Evolutionary conservation across 192 early-diverging fungal genomes (phyloP), one percentile per base, ranked within the genome.

Genomic region (Coemansia sp.): DNA sequence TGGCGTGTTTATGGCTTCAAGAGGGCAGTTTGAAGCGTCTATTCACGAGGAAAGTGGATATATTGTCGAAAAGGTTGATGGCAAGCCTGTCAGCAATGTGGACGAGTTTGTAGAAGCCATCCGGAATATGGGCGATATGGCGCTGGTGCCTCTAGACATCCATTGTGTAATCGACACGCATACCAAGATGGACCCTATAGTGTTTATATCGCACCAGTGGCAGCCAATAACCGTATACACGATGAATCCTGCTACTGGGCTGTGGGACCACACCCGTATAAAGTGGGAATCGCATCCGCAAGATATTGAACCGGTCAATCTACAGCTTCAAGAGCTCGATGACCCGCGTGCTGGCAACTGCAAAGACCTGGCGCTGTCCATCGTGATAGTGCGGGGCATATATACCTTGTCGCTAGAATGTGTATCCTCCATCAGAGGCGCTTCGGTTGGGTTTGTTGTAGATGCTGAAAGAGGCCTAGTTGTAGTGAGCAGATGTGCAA

Each of bases 391-490:
- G 40, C 46, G 28, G 40, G 48, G 48, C 38, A 15, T 28, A 54
- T 37, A 66, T 16, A 63, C 73, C 10, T 40, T 59, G 5, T n/a
- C 39, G 12, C 58, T 64, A 10, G 73, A 76, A n/a, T 63, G 73
- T 2, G 41, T 44, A 17, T 30, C 16, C 10, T 21, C 42, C 10
- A 15, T 16, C 21, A 28, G 37, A 18, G 47, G 28, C 73, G 63
- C 56, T 5, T 37, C 64, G 46, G 83, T 82, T 51, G 94, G 92
- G n/a, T 71, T 93, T 8, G 80, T 94, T 3, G 77, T 95, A 0
- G 90, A 92, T 39, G 86, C 83, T 2, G 73, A 85, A 50, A 81
- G 79, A 36, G 93, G 93, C 6, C 63, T 98, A 38, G 88, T 96
- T 20, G 80, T 93, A 11, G 88, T 88, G 46, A 83, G 88, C 42